Evolutionary conservation across 1,284 basidiomycete species (phyloP).

Genomic region (Cryptococcus neoformans): DNA sequence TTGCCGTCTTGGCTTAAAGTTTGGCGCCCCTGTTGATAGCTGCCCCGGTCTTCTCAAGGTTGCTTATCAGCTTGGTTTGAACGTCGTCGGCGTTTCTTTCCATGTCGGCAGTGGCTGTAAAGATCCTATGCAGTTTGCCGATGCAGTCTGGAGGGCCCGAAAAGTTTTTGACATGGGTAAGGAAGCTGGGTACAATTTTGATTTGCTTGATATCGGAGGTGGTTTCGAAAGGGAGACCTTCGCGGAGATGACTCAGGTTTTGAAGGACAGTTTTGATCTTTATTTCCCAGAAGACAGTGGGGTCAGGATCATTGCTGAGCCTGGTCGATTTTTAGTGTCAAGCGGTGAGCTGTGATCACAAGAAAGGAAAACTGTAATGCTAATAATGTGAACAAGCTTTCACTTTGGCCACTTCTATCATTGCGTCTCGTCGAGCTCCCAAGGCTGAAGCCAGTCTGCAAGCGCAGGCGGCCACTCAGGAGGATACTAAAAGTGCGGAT

Average conservation of each 20-base stretch:
- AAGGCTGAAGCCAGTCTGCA: slow-evolving; percentile 10
- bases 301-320: slow-evolving; percentile 90
- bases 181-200: slow-evolving; percentile 77
- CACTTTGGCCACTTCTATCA: slow-evolving; percentile 88
- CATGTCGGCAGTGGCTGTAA: slow-evolving; percentile 98
- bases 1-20: slow-evolving; percentile 93
- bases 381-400: slow-evolving; percentile 59
- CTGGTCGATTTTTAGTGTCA: slow-evolving; percentile 90
- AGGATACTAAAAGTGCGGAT: slow-evolving; percentile 47
- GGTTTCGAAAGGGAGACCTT: slow-evolving; percentile 93
- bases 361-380: too few species aligned
- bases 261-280: slow-evolving; percentile 68
- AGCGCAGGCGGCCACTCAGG: slow-evolving; percentile 13
- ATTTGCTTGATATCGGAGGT: slow-evolving; percentile 87
- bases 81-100: slow-evolving; percentile 92
- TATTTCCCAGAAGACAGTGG: slow-evolving; percentile 77
- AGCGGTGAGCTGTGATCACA: slow-evolving; percentile 42
- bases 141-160: slow-evolving; percentile 81
- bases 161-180: slow-evolving; percentile 84
- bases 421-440: slow-evolving; percentile 68
- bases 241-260: slow-evolving; percentile 70
- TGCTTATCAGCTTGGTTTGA: slow-evolving; percentile 73
- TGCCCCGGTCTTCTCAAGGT: slow-evolving; percentile 77
- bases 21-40: slow-evolving; percentile 82
- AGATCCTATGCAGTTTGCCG: slow-evolving; percentile 83